Base-by-base conservation (phyloP, 305 asterid genomes). In the Withania somnifera region DNA sequence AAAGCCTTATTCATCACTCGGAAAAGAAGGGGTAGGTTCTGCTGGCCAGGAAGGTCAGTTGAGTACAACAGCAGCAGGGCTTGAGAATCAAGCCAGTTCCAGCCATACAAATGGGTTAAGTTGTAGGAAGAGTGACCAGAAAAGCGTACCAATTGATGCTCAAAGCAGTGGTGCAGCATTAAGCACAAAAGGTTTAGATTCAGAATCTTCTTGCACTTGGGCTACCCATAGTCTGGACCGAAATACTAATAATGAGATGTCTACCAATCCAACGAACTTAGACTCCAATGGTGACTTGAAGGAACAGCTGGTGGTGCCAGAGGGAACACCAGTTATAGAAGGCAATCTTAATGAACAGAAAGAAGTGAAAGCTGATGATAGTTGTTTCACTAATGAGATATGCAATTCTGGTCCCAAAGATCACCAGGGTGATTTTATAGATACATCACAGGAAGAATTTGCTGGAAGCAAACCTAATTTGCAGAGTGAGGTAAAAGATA, bases 81-180 rank as follows among this genome's bases (percentile, higher is more conserved):
- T 80, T 87, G 95, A 89, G 52, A 88, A 90, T 79, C 89, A 79
- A 82, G 83, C 84, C 86, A 81, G 83, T 85, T 79, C 86, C 32
- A 84, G 85, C 77, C 89, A 87, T 85, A 83, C 87, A 83, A 90
- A 92, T 91, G 93, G 93, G 82, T 84, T 86, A 84, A 56, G 82
- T 83, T 50, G 84, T 57, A 81, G 79, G 66, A 83, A 81, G 82
- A 87, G 82, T 30, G 87, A 88, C 79, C 84, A 58, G 83, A 81
- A 84, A 80, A 63, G 45, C 82, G 14, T 82, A 83, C 81, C 50
- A 58, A 87, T 57, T 78, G 91, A 83, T 38, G 84, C 81, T 87
- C 86, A 83, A 63, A 87, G 84, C 69, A 80, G 78, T 81, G 69
- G 83, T 77, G 84, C 83, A 38, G 86, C 87, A 52, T 61, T 79